These are phyloP conservation scores for Danielia oregonensis DNA, from an alignment of 805 yeast species.

Conservation along the genomic window DNA sequence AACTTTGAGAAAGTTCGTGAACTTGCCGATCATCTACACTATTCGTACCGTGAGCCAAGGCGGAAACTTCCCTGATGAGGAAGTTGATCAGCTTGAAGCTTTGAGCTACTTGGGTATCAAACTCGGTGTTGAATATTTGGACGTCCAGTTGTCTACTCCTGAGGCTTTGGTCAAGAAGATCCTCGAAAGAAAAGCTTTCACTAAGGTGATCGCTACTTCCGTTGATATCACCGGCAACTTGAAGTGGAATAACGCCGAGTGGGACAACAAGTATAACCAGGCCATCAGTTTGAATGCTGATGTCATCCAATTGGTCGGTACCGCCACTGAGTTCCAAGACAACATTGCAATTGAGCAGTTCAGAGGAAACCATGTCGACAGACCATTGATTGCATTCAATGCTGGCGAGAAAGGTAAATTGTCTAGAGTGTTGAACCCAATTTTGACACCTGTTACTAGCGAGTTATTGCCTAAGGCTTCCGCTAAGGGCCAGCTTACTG, in stretches of 20 bases:
- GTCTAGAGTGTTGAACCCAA: conserved; percentile 69
- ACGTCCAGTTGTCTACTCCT: conserved; percentile 72
- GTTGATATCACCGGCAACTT: conserved; percentile 65
- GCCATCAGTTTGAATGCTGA: conserved; percentile 68
- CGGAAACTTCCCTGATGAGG: conserved; percentile 69
- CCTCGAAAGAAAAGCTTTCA: conserved; percentile 49
- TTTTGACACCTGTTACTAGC: conserved; percentile 85
- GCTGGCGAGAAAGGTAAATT: conserved; percentile 74
- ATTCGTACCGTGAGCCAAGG: conserved; percentile 78
- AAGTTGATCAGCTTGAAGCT: conserved; percentile 41
- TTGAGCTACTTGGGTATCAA: conserved; percentile 63
- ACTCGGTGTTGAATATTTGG: conserved; percentile 77
- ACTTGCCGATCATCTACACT: conserved; percentile 77
- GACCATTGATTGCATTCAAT: conserved; percentile 81
- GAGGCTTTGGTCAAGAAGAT: conserved; percentile 49
- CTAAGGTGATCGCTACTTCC: conserved; percentile 78
- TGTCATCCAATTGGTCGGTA: conserved; percentile 78
- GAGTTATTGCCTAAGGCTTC: conserved; percentile 61
- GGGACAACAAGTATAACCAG: conserved; percentile 68
- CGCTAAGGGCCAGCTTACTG: conserved; percentile 75
- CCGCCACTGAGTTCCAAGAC: conserved; percentile 61
- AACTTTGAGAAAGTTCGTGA: conserved; percentile 56
- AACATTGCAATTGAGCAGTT: conserved; percentile 71
- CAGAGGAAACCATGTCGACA: conserved; percentile 48
- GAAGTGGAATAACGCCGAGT: conserved; percentile 66